Percentiles rank a stretch among this genome's conserved stretches.
Evolutionary conservation across 495 filamentous ascomycete genomes (phyloP).

Genomic region (Aspergillus carlsbadensis): DNA sequence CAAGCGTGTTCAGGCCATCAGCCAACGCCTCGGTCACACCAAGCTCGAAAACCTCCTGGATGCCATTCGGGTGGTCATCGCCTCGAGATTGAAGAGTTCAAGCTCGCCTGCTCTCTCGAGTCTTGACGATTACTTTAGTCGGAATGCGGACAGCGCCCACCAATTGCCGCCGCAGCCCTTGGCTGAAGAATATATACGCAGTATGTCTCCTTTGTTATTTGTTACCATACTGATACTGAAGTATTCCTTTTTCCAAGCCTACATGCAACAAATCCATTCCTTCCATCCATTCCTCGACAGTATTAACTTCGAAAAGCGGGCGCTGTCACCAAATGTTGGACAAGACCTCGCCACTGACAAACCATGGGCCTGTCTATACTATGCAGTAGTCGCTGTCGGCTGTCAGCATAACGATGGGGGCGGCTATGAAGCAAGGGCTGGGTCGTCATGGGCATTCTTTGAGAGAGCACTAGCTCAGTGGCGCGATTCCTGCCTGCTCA

Average conservation of each 20-base stretch:
- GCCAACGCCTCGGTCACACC: slow-evolving; percentile 12
- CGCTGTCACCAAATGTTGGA: background rate
- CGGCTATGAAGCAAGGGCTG: slow-evolving; percentile 17
- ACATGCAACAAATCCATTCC: slow-evolving; percentile 19
- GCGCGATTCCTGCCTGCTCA: slow-evolving; percentile 11
- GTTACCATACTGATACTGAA: too few relatives aligned
- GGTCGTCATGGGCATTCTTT: slow-evolving; percentile 20
- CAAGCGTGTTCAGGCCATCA: background rate
- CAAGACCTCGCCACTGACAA: slow-evolving; percentile 5
- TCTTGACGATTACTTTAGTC: background rate
- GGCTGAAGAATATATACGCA: background rate
- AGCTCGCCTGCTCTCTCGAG: background rate
- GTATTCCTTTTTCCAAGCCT: slow-evolving; percentile 8
- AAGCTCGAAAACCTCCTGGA: slow-evolving; percentile 19
- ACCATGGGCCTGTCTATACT: slow-evolving; percentile 17
- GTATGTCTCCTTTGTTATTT: background rate
- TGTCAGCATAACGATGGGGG: slow-evolving; percentile 23
- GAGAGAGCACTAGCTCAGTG: slow-evolving; percentile 13
- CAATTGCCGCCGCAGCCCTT: background rate
- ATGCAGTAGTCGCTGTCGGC: slow-evolving; percentile 22
- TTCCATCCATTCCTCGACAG: slow-evolving; percentile 18
- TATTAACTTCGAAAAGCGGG: slow-evolving; percentile 8
- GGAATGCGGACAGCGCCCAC: background rate
- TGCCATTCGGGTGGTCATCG: slow-evolving; percentile 12
- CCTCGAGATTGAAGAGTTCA: slow-evolving; percentile 12